Evolutionary conservation across 768 basidiomycete species (phyloP).

Genomic region (Chiua virens): DNA sequence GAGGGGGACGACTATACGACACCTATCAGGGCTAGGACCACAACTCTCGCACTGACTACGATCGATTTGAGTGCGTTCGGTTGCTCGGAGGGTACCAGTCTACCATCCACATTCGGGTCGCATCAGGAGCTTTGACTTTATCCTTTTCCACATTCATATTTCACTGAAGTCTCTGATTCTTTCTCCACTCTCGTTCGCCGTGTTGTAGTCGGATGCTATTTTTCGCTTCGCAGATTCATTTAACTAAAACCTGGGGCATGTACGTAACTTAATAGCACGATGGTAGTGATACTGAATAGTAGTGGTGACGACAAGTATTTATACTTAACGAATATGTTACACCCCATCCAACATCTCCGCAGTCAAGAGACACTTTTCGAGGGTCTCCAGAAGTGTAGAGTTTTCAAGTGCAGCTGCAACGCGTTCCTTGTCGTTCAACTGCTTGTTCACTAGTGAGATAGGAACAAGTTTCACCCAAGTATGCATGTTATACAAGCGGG

Average conservation of each 20-base stretch:
- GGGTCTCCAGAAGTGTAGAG: slow-evolving; percentile 75
- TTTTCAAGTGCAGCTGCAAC: slow-evolving; percentile 98
- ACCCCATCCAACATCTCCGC: slow-evolving; percentile 15
- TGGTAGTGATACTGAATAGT: neutral
- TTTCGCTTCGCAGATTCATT: neutral
- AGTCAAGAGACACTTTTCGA: slow-evolving; percentile 72
- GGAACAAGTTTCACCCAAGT: neutral
- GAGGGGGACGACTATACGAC: slow-evolving; percentile 11
- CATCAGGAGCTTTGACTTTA: neutral
- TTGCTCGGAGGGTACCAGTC: neutral
- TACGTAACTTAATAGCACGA: neutral
- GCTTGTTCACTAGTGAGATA: slow-evolving; percentile 90
- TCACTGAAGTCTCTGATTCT: too few relatives aligned
- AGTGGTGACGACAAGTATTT: neutral
- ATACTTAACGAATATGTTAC: slow-evolving; percentile 4
- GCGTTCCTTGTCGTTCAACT: slow-evolving; percentile 97
- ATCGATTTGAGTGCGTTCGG: slow-evolving; percentile 3
- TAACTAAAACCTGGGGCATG: too few relatives aligned
- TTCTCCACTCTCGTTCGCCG: too few relatives aligned
- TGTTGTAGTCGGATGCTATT: neutral
- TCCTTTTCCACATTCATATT: neutral
- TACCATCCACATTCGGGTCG: neutral
- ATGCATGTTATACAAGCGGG: neutral
- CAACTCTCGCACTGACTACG: slow-evolving; percentile 13
- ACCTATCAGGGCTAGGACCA: neutral